Evolutionary conservation across 371 early-diverging fungal species (phyloP), one percentile per base, ranked within the genome.

Genomic region (Mortierella sp.): DNA sequence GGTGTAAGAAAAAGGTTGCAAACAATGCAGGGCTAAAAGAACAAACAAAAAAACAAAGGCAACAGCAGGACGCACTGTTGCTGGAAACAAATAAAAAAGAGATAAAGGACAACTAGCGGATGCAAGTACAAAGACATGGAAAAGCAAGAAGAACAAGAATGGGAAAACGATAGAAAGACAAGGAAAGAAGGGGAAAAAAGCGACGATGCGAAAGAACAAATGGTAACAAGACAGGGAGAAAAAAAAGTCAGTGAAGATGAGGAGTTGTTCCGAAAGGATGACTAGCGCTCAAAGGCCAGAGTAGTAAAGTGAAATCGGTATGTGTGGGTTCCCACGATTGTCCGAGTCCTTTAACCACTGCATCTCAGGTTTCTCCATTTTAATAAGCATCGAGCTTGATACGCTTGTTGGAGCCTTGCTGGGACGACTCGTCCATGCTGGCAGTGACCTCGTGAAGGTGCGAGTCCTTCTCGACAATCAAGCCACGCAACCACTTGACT

Each of bases 401-500:
- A 75, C 86, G 86, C 78, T 86, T 86, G 82, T 71, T 79, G 29
- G 82, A 56, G 16, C n/a, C 24, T 2, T 65, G 65, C 38, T 65
- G 65, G 65, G 38, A 35, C 72, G 82, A 77, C 7, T 86, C 86
- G 6, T 86, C 86, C 10, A 79, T 70, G 32, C 63, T 70, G 43
- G 82, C 79, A 76, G 81, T 76, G 48, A 78, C 81, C 71, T 84
- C 84, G 32, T 84, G 68, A 43, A 91, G 80, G 46, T 81, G 88
- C 2, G 93, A 91, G 75, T 94, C 94, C 88, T 94, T 95, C 84
- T 98, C 97, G 1, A 96, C 93, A 27, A 98, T 91, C 71, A 98
- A 87, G n/a, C 94, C 93, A 71, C 96, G 94, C 77, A 99, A 88
- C 98, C 98, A 98, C 77, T 94, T 94, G 80, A 96, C 94, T 87